These are phyloP conservation scores for Neurospora crassa DNA, from an alignment of 2,329 filamentous ascomycete species.

Conservation along the genomic window DNA sequence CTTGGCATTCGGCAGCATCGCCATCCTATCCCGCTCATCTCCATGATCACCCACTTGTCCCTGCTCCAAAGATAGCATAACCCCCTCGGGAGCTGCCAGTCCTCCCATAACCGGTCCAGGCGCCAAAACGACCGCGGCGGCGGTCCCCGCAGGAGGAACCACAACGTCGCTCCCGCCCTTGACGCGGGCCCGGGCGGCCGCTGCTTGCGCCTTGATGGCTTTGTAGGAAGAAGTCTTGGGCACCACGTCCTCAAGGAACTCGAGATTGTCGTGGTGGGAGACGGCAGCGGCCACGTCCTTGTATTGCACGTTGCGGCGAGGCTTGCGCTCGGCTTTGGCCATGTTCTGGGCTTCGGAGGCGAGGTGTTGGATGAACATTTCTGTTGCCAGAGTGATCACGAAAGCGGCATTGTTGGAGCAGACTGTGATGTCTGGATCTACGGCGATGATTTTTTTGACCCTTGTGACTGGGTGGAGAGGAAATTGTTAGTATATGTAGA, in stretches of 20 bases:
- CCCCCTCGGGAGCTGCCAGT: constrained; percentile 11
- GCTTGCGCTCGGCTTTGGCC: constrained; percentile 84
- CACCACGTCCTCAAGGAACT: constrained; percentile 87
- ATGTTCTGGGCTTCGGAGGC: constrained; percentile 78
- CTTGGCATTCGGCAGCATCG: constrained; percentile 25
- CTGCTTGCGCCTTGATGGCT: constrained; percentile 59
- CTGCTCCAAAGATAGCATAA: not conserved
- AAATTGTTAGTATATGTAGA: constrained; percentile 3
- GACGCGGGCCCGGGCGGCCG: constrained; percentile 38
- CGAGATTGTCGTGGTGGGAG: constrained; percentile 80
- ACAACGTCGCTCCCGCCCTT: constrained; percentile 29
- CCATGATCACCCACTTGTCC: constrained; percentile 15
- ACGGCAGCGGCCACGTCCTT: constrained; percentile 90
- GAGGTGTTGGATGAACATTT: constrained; percentile 93
- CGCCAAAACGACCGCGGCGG: constrained; percentile 3
- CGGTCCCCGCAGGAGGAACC: constrained; percentile 19
- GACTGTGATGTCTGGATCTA: constrained; percentile 75
- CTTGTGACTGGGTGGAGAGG: constrained; percentile 58
- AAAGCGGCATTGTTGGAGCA: constrained; percentile 94
- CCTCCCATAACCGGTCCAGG: constrained; percentile 16
- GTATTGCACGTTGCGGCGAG: constrained; percentile 89
- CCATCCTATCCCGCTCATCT: constrained; percentile 3
- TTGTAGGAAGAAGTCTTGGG: constrained; percentile 78
- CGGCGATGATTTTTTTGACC: constrained; percentile 88
- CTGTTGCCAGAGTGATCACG: constrained; percentile 87